These are phyloP conservation scores for Amyloporia xantha DNA, from an alignment of 768 basidiomycete species.

Conservation along the genomic window DNA sequence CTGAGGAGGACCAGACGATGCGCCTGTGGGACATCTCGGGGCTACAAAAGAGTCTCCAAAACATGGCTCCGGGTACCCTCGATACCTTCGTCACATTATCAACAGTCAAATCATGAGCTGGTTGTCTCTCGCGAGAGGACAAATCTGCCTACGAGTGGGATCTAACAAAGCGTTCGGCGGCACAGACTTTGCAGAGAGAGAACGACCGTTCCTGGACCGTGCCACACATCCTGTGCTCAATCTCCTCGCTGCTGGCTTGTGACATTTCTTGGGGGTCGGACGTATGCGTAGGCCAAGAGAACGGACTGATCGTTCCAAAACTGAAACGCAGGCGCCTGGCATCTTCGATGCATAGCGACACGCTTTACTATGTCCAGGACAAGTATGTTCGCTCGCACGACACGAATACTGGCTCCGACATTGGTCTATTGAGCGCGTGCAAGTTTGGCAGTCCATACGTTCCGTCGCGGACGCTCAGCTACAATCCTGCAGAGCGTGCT, in stretches of 20 bases:
- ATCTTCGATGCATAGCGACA: conserved; percentile 87
- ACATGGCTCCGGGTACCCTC: conserved; percentile 60
- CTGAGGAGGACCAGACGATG: conserved; percentile 98
- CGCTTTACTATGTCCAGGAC: conserved; percentile 93
- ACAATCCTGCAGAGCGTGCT: conserved; percentile 93
- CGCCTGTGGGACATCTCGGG: conserved; percentile 99
- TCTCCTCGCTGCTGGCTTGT: conserved; percentile 86
- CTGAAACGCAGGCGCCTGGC: conserved; percentile 97
- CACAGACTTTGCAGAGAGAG: conserved; percentile 96
- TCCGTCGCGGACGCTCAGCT: conserved; percentile 90
- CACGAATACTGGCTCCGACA: conserved; percentile 84
- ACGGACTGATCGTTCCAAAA: conserved; percentile 97
- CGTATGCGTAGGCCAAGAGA: conserved; percentile 69
- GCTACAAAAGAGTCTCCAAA: conserved; percentile 80
- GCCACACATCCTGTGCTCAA: conserved; percentile 96
- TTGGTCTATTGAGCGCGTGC: conserved; percentile 86
- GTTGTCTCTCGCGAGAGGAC: conserved; percentile 96
- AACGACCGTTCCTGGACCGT: conserved; percentile 98
- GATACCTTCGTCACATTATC: conserved; percentile 89
- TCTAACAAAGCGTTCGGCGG: conserved; percentile 86
- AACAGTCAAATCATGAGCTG: conserved; percentile 96
- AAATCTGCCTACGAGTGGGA: conserved; percentile 99
- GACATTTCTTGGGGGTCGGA: background rate
- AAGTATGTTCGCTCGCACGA: conserved; percentile 97
- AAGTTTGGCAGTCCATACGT: conserved; percentile 95